Evolutionary conservation across 352 stramenopile genomes (phyloP).

Genomic region (Peronospora farinosa): DNA sequence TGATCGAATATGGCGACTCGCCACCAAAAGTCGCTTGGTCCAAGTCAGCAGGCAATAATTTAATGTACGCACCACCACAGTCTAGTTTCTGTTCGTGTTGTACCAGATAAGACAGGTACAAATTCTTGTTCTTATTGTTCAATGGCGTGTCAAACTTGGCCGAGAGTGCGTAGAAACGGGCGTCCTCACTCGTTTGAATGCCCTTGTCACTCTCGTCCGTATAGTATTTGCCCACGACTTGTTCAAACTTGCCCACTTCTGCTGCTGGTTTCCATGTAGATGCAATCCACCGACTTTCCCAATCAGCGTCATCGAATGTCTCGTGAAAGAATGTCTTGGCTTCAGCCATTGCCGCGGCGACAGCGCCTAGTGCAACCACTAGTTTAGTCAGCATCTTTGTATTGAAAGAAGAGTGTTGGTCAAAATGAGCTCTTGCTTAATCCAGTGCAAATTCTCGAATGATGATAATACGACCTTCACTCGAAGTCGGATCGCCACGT

Average conservation of each 20-base stretch:
- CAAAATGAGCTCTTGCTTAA: constrained; percentile 10
- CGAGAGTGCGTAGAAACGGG: constrained; percentile 96
- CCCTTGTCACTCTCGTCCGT: constrained; percentile 88
- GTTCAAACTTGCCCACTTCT: constrained; percentile 93
- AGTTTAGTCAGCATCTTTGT: constrained; percentile 58
- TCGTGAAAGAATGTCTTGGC: constrained; percentile 91
- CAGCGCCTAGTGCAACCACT: constrained; percentile 44
- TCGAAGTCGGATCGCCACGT: constrained; percentile 26
- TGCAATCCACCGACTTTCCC: constrained; percentile 74
- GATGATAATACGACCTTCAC: constrained; percentile 5
- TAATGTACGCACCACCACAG: constrained; percentile 99
- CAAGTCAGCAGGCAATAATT: constrained; percentile 91
- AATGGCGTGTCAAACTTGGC: constrained; percentile 87
- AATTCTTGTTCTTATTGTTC: constrained; percentile 86
- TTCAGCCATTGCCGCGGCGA: constrained; percentile 42
- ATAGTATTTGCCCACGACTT: constrained; percentile 91
- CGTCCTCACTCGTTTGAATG: constrained; percentile 92
- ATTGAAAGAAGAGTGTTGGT: constrained; percentile 14
- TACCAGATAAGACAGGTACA: constrained; percentile 95
- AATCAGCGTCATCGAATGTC: constrained; percentile 88
- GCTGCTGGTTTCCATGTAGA: constrained; percentile 91
- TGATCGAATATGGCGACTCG: constrained; percentile 93
- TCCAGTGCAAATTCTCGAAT: constrained; percentile 32
- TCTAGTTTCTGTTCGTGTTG: constrained; percentile 99
- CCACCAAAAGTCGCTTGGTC: constrained; percentile 92